Conservation (phyloP, 2,329 filamentous ascomycete genomes). For the Colletotrichum godetiae region DNA sequence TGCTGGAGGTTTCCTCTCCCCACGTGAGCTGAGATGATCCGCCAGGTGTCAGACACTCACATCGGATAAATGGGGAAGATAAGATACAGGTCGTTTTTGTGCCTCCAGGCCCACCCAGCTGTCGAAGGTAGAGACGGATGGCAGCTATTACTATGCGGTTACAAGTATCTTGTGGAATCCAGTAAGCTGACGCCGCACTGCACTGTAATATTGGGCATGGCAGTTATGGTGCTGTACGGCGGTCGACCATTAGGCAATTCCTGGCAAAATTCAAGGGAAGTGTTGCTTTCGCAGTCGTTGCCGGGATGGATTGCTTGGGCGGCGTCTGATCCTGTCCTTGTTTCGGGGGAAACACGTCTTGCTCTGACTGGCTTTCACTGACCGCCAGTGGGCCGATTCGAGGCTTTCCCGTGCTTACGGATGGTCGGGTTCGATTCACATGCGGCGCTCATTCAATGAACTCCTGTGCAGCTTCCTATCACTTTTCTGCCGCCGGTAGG, state of each 20-base stretch:
- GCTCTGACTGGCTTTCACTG: neutral
- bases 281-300: neutral
- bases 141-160: neutral
- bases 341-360: constrained; percentile 10
- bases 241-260: neutral
- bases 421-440: constrained; percentile 9
- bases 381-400: neutral
- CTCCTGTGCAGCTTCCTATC: neutral
- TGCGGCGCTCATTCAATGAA: neutral
- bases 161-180: constrained; percentile 1
- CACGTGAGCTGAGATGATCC: neutral
- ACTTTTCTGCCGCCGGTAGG: neutral
- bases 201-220: neutral
- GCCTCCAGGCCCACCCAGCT: neutral
- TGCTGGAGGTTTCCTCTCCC: neutral
- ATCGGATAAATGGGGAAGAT: neutral
- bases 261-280: neutral
- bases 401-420: neutral
- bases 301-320: neutral
- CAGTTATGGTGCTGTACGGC: neutral
- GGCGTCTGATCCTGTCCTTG: constrained; percentile 4
- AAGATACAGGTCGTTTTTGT: neutral
- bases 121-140: neutral
- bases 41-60: neutral
- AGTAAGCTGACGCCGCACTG: constrained; percentile 14